These are phyloP conservation scores for Lasiosphaeria miniovina DNA, from an alignment of 495 filamentous ascomycete species.

Conservation along the genomic window DNA sequence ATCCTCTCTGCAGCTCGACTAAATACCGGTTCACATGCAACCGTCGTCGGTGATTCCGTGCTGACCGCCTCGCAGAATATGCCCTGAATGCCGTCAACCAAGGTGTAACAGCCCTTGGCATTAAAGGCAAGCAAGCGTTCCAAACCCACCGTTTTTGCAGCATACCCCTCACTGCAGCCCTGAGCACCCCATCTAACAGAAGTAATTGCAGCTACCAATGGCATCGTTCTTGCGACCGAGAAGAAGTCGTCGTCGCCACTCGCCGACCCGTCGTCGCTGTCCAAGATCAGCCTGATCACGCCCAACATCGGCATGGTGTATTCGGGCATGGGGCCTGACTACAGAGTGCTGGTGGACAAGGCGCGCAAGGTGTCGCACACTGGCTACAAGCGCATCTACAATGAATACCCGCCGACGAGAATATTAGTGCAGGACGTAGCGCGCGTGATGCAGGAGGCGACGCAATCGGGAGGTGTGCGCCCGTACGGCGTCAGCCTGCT, in stretches of 20 bases:
- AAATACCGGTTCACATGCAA: not conserved
- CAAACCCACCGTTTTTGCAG: slow-evolving; percentile 4
- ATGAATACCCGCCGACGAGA: slow-evolving; percentile 97
- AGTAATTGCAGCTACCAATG: slow-evolving; percentile 74
- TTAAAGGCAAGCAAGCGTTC: slow-evolving; percentile 69
- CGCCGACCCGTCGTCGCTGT: slow-evolving; percentile 88
- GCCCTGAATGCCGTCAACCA: slow-evolving; percentile 98
- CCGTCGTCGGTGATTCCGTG: not conserved
- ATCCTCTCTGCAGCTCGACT: not conserved
- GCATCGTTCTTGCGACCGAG: slow-evolving; percentile 97
- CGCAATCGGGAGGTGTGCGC: slow-evolving; percentile 93
- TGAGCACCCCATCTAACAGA: not conserved
- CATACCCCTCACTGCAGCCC: slow-evolving; percentile 5
- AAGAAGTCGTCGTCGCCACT: slow-evolving; percentile 98
- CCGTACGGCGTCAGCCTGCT: slow-evolving; percentile 96
- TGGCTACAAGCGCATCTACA: slow-evolving; percentile 99
- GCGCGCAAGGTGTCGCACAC: slow-evolving; percentile 99
- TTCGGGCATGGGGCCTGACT: slow-evolving; percentile 97
- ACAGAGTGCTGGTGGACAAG: slow-evolving; percentile 94
- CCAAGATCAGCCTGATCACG: slow-evolving; percentile 96
- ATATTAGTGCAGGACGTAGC: slow-evolving; percentile 99
- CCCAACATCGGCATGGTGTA: slow-evolving; percentile 99
- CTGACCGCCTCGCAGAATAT: slow-evolving; percentile 68
- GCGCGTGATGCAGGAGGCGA: slow-evolving; percentile 97
- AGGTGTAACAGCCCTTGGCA: slow-evolving; percentile 95